Percentiles rank a stretch among this genome's conserved stretches.
Conservation (phyloP, 2,329 filamentous ascomycete genomes). For the Paraphoma chrysanthemicola region DNA sequence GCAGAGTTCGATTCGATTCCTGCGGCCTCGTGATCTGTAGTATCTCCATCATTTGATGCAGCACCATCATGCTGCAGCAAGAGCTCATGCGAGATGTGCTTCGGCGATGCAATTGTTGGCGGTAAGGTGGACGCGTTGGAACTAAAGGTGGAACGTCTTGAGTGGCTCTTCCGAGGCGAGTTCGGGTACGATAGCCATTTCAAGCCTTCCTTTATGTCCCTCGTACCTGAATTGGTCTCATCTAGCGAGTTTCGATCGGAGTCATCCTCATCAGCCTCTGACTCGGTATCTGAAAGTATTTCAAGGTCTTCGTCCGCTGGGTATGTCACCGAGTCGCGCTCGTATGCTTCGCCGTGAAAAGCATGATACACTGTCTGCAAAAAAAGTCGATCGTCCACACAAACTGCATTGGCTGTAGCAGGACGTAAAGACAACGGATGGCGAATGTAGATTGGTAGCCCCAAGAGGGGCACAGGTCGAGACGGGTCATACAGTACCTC, state of each 20-base stretch:
- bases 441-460: not conserved
- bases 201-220: not conserved
- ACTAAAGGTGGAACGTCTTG: not conserved
- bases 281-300: not conserved
- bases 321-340: not conserved
- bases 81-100: not conserved
- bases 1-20: not conserved
- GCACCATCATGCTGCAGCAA: not conserved
- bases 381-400: not conserved
- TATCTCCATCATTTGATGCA: not conserved
- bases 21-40: not conserved
- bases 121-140: not conserved
- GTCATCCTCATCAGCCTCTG: not conserved
- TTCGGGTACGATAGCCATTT: not conserved
- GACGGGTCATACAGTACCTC: not conserved
- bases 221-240: not conserved
- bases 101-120: not conserved
- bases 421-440: not conserved
- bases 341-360: not conserved
- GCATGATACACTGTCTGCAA: not conserved
- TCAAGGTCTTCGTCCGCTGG: not conserved
- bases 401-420: slow-evolving; percentile 1
- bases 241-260: not conserved
- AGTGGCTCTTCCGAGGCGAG: not conserved
- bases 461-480: not conserved